Base-by-base conservation (phyloP, 2,329 filamentous ascomycete genomes). In the Dothideomycetes sp. region DNA sequence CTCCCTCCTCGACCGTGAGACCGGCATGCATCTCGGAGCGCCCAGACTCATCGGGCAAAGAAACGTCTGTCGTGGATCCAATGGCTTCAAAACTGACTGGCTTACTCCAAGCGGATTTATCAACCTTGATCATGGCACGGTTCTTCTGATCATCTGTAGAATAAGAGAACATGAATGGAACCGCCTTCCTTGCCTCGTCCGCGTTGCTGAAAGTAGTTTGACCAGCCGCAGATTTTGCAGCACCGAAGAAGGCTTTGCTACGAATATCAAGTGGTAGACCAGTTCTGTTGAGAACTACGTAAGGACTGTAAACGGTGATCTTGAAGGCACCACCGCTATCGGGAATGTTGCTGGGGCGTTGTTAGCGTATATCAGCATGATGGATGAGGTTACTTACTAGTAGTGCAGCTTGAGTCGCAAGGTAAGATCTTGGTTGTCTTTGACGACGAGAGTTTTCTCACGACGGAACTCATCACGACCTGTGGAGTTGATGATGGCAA, bases 31-130 rank as follows among this genome's bases (percentile, higher is more conserved):
- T 88, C 60, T 98, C 91, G 2, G 80, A 80, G 47, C 74, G 69
- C 30, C 76, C 80, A 29, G 73, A 74, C 2, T 74, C 64, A 0
- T 87, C 85, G 35, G 83, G 82, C 23, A 98, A 70, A 23, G 91
- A 76, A 24, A 94, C 84, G 52, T 95, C 88, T 12, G 86, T 82
- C 1, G 82, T 87, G 54, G 89, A 96, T 22, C 91, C 91, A 49
- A 98, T 91, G 15, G 91, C 91, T 56, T 98, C 93, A 53, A 98
- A 94, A 71, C 86, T 95, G 59, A 96, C 89, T 1, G 89, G 86
- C 58, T 91, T 94, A 64, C 91, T 96, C 93, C 91, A 98, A 45
- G 80, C 76, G 1, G 91, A 95, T 41, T 93, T 83, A 4, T 83
- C 86, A 28, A 95, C 77, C 63, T 85, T 93, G 45, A 98, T 68